Percentiles rank a stretch among this genome's conserved stretches.
Conservation (phyloP, 2,329 filamentous ascomycete species). For the Diplodia corticola region DNA sequence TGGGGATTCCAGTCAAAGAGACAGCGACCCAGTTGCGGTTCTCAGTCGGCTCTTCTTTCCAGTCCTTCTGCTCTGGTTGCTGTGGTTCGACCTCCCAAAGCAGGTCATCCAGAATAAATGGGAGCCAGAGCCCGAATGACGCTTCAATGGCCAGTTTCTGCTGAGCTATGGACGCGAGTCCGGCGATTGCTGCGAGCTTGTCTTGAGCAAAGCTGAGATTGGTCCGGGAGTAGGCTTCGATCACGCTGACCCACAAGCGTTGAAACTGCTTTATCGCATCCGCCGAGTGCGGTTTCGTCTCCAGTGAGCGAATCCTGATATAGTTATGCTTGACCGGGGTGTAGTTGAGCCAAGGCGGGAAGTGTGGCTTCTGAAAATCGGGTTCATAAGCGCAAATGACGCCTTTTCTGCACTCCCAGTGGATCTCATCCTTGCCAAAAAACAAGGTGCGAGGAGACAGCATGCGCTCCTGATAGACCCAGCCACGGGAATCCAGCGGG, state of each 20-base stretch:
- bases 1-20: background rate
- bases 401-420: background rate
- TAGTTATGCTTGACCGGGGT: background rate
- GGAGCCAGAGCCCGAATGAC: background rate
- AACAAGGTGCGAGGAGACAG: background rate
- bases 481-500: background rate
- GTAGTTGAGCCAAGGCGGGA: background rate
- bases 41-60: background rate
- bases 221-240: background rate
- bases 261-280: background rate
- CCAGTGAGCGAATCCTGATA: background rate
- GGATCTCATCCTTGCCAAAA: background rate
- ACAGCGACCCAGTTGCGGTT: background rate
- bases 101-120: background rate
- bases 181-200: background rate
- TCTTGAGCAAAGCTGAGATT: background rate
- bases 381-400: background rate
- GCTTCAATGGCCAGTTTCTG: background rate
- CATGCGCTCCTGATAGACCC: background rate
- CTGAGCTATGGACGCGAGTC: background rate
- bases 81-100: background rate
- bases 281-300: accelerated
- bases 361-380: background rate
- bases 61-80: too few relatives aligned
- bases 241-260: background rate